Base-by-base conservation (phyloP, 352 stramenopile species). In the Globisporangium emineosum region DNA sequence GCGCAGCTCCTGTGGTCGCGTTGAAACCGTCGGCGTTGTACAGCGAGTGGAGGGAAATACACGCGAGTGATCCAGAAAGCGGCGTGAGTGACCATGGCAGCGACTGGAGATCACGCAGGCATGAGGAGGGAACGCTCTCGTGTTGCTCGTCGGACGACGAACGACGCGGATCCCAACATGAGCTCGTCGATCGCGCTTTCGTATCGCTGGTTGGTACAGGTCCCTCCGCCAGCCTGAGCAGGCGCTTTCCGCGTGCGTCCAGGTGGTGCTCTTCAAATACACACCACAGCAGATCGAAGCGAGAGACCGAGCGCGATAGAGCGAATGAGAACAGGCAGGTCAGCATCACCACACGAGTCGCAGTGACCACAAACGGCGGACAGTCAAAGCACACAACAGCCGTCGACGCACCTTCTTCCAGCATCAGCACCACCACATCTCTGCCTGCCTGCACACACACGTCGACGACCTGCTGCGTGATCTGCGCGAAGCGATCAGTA, bases 261-360 rank as follows among this genome's bases (percentile, higher is more conserved):
- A 79, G 42, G 33, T 81, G 49, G 65, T 72, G 75, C 13, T 68
- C 70, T 81, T 47, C 27, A 17, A 29, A 17, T 23, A 56, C 21
- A n/a, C 50, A 54, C 21, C n/a, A n/a, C n/a, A n/a, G n/a, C n/a
- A n/a, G n/a, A n/a, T n/a, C n/a, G n/a, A n/a, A n/a, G n/a, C n/a
- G n/a, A n/a, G n/a, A n/a, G n/a, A n/a, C n/a, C n/a, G n/a, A 40
- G 49, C 30, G 32, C 19, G 21, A 35, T 4, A 43, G 53, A 59
- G 19, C 23, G 10, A 52, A 9, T 15, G 43, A 21, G 55, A 35
- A 33, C 33, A 23, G 27, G 19, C 23, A 60, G 33, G 35, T 51
- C 33, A 60, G 29, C 21, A 25, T 15, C 55, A 47, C 2, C 40
- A 21, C 40, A 47, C 40, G 15, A 47, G 8, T 4, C 40, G 12